Evolutionary conservation across 106 monocot species (phyloP).

Genomic region (Xerophyta viscosa): DNA sequence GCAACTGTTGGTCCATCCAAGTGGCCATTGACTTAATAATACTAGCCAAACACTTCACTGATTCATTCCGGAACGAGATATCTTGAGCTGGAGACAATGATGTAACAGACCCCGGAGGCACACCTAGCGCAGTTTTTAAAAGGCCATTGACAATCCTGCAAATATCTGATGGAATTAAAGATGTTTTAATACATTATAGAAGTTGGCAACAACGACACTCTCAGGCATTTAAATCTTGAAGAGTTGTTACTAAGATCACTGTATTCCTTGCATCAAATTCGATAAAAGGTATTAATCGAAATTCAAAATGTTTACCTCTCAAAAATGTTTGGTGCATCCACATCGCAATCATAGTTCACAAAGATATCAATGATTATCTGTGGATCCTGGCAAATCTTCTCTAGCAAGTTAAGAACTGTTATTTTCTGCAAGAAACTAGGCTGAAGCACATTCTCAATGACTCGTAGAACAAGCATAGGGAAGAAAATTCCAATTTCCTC

Average conservation of each 20-base stretch:
- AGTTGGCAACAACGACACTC: too few relatives aligned
- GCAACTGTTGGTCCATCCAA: constrained; percentile 93
- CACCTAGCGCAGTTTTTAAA: constrained; percentile 85
- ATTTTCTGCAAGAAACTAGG: constrained; percentile 96
- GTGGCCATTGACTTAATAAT: constrained; percentile 80
- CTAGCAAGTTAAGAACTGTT: constrained; percentile 83
- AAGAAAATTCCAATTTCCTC: constrained; percentile 96
- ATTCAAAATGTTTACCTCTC: constrained; percentile 90
- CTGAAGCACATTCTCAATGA: constrained; percentile 91
- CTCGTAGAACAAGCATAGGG: constrained; percentile 90
- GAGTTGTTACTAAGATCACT: too few relatives aligned
- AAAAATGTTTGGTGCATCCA: constrained; percentile 96
- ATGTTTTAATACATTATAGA: constrained; percentile 54
- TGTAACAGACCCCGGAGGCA: constrained; percentile 75
- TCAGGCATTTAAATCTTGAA: too few relatives aligned
- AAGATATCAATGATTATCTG: constrained; percentile 92
- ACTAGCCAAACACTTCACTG: constrained; percentile 75
- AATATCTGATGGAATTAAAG: constrained; percentile 82
- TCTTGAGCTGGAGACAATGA: constrained; percentile 81
- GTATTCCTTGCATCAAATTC: too few relatives aligned
- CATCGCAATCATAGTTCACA: constrained; percentile 99
- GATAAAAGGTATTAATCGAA: too few relatives aligned
- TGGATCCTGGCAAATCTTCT: constrained; percentile 80
- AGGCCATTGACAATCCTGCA: constrained; percentile 97
- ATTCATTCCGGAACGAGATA: constrained; percentile 65